Evolutionary conservation across 2,329 filamentous ascomycete genomes (phyloP).

Genomic region (Lasiodiplodia theobromae): DNA sequence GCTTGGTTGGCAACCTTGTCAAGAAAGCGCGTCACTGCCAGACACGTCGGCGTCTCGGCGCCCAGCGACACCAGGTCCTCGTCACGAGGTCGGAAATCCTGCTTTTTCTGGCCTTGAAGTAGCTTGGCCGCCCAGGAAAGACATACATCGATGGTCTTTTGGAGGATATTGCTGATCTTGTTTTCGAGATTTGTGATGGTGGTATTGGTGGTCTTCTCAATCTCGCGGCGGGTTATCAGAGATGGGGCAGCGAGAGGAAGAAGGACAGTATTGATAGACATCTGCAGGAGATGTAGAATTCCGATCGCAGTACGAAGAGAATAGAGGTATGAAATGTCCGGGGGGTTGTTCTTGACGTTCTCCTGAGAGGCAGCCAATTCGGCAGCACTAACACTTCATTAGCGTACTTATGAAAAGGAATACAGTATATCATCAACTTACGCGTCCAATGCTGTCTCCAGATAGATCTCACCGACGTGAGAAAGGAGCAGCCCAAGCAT

Average conservation of each 20-base stretch:
- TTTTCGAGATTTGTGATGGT: slow-evolving; percentile 82
- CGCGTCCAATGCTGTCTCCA: slow-evolving; percentile 70
- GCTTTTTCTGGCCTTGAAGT: slow-evolving; percentile 80
- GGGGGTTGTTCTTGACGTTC: slow-evolving; percentile 77
- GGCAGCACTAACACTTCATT: slow-evolving; percentile 45
- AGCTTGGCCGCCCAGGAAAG: slow-evolving; percentile 78
- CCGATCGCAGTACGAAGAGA: slow-evolving; percentile 82
- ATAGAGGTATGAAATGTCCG: slow-evolving; percentile 84
- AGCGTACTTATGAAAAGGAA: background rate
- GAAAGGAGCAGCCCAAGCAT: slow-evolving; percentile 83
- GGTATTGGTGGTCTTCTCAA: slow-evolving; percentile 80
- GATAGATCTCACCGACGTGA: slow-evolving; percentile 84
- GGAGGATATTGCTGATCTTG: slow-evolving; percentile 77
- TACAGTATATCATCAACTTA: slow-evolving; percentile 39
- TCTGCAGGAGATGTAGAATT: slow-evolving; percentile 91
- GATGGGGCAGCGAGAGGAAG: slow-evolving; percentile 89
- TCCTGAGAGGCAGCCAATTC: slow-evolving; percentile 81
- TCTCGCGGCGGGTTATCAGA: slow-evolving; percentile 85
- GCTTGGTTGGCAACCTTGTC: slow-evolving; percentile 67
- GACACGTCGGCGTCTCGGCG: slow-evolving; percentile 79
- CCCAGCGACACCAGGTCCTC: slow-evolving; percentile 59
- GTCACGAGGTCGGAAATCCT: slow-evolving; percentile 88
- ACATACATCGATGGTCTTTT: slow-evolving; percentile 74
- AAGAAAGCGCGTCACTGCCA: slow-evolving; percentile 81
- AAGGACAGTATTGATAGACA: slow-evolving; percentile 88